phyloP scores from a whole-genome alignment of 2,329 filamentous ascomycete species.

The Davidsoniella eucalypti region DNA sequence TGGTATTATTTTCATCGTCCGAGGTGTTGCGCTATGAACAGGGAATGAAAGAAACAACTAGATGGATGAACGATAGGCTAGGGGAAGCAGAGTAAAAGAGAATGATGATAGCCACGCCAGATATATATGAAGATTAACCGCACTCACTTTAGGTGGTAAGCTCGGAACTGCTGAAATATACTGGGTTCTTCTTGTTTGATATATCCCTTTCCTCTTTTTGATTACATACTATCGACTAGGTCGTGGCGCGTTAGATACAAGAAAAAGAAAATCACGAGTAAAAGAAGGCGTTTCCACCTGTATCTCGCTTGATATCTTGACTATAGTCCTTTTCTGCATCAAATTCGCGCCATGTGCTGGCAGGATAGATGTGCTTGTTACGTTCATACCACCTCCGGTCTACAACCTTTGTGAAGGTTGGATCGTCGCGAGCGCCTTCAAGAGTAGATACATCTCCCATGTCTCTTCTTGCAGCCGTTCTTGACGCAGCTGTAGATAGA shows the following conservation, averaged over 20 bases:
- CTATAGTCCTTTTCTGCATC: constrained; percentile 78
- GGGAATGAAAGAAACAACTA: too few species aligned
- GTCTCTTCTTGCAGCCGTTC: constrained; percentile 22
- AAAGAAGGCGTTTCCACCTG: constrained; percentile 86
- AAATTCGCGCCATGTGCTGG: constrained; percentile 90
- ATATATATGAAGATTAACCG: too few species aligned
- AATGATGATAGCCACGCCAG: too few species aligned
- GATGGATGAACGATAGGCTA: too few species aligned
- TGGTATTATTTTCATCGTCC: constrained; percentile 2
- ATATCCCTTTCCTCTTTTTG: neutral
- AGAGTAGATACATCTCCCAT: constrained; percentile 36
- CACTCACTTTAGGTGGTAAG: constrained; percentile 5
- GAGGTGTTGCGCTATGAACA: constrained; percentile 4
- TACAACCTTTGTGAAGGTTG: constrained; percentile 77
- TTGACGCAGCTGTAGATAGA: constrained; percentile 21
- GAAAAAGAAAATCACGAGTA: constrained; percentile 32
- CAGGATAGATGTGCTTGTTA: constrained; percentile 97
- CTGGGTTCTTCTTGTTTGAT: neutral
- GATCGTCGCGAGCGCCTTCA: constrained; percentile 66
- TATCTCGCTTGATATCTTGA: constrained; percentile 61
- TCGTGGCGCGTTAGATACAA: too few species aligned
- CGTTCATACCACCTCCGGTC: constrained; percentile 92
- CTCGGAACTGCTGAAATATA: neutral
- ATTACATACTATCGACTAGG: neutral
- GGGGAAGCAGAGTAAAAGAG: too few species aligned